phyloP scores from a whole-genome alignment of 306 rosid genomes.

The Spatholobus suberectus region DNA sequence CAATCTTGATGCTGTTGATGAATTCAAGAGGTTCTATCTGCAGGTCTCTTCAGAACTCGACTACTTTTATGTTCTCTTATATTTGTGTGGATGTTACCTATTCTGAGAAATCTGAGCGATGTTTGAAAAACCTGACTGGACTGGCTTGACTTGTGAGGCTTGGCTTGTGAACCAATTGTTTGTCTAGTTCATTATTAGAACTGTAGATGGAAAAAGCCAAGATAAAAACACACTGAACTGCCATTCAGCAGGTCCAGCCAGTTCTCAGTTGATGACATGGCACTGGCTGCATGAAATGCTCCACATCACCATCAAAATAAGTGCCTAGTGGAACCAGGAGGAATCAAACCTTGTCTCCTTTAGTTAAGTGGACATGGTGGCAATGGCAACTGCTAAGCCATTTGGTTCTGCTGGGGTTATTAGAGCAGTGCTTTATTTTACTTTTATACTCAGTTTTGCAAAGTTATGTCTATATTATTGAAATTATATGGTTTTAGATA shows the following conservation, averaged over 20 bases:
- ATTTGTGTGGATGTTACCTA: conserved; percentile 9
- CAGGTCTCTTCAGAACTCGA: conserved; percentile 66
- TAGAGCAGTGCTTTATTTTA: background rate
- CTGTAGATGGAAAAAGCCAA: conserved; percentile 24
- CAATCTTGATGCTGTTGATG: conserved; percentile 83
- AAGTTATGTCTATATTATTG: background rate
- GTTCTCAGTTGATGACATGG: conserved; percentile 18
- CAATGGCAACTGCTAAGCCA: conserved; percentile 22
- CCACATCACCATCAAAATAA: conserved; percentile 10
- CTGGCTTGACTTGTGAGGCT: conserved; percentile 26
- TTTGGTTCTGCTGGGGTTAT: conserved; percentile 11
- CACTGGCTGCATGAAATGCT: conserved; percentile 7
- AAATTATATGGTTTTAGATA: background rate
- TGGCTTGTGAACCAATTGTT: background rate
- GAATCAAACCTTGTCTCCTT: background rate
- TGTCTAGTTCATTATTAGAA: conserved; percentile 24
- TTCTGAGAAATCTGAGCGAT: conserved; percentile 18
- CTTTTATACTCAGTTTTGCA: background rate
- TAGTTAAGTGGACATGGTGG: conserved; percentile 13
- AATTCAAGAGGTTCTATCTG: conserved; percentile 88
- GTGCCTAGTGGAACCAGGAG: conserved; percentile 15
- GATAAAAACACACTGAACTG: conserved; percentile 9
- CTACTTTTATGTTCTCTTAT: conserved; percentile 30
- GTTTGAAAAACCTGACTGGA: background rate
- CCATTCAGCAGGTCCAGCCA: conserved; percentile 9